phyloP scores from a whole-genome alignment of 148 eudicot species.

The Rhododendron griersonianum region DNA sequence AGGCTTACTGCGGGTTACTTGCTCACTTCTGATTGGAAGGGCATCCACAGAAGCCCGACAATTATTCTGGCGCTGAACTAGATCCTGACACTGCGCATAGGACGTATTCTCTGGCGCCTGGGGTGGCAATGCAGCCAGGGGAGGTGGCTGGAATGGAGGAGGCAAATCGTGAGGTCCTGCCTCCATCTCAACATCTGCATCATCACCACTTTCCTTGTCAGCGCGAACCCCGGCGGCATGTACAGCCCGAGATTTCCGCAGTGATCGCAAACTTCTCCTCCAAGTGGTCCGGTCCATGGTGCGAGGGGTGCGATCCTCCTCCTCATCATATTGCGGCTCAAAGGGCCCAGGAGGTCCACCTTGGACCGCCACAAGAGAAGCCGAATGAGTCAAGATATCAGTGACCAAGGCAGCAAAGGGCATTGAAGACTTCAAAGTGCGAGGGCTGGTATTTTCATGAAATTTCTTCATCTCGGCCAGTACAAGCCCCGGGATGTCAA shows the following conservation, averaged over 20 bases:
- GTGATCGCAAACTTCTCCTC: neutral
- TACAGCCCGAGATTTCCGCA: neutral
- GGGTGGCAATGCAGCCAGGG: neutral
- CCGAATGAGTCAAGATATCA: neutral
- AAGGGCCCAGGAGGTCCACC: neutral
- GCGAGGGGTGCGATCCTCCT: neutral
- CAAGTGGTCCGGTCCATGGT: neutral
- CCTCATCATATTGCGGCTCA: neutral
- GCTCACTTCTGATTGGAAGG: neutral
- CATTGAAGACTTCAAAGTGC: neutral
- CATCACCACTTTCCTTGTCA: neutral
- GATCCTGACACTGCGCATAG: neutral
- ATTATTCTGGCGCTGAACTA: neutral
- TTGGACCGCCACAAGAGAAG: neutral
- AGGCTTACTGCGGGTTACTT: neutral
- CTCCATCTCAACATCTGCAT: neutral
- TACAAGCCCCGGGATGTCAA: neutral
- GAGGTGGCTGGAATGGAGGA: neutral
- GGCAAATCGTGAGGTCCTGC: neutral
- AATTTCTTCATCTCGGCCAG: neutral
- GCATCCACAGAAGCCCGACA: neutral
- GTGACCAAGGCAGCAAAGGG: neutral
- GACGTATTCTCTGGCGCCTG: neutral
- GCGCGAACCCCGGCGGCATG: neutral
- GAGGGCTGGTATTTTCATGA: neutral